These are phyloP conservation scores for Quercus bicolor DNA, from an alignment of 306 rosid species.

Conservation along the genomic window DNA sequence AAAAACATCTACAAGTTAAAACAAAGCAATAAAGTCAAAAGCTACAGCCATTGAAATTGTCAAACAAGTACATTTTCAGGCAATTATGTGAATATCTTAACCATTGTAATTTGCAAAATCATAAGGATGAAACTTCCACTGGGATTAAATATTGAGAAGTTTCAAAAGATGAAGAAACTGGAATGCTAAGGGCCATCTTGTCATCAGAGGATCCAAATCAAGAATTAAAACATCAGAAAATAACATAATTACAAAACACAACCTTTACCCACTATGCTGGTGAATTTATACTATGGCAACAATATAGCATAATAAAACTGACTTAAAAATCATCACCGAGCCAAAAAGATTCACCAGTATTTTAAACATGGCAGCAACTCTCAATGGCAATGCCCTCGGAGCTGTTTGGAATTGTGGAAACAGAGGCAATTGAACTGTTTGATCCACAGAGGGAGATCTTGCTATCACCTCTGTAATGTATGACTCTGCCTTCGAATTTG, in stretches of 20 bases:
- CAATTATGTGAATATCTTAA: neutral
- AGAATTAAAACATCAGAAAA: neutral
- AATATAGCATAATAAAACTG: neutral
- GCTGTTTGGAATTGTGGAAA: slow-evolving; percentile 66
- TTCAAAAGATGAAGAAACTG: neutral
- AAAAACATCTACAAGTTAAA: neutral
- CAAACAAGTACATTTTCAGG: neutral
- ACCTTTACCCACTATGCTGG: slow-evolving; percentile 5
- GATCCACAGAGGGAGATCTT: slow-evolving; percentile 56
- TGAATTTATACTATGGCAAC: slow-evolving; percentile 13
- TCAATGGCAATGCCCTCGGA: slow-evolving; percentile 65
- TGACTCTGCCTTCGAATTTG: slow-evolving; percentile 61
- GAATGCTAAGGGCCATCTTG: neutral
- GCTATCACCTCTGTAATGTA: slow-evolving; percentile 63
- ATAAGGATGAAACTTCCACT: neutral
- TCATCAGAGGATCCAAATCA: neutral
- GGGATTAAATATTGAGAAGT: neutral
- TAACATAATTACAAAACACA: neutral
- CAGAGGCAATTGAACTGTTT: slow-evolving; percentile 33
- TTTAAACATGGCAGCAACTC: slow-evolving; percentile 80
- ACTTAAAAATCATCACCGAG: neutral
- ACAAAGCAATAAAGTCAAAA: neutral
- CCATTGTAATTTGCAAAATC: neutral
- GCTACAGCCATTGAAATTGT: neutral
- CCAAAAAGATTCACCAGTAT: slow-evolving; percentile 68